Base-by-base conservation (phyloP, 148 eudicot genomes). In the Cornus florida region DNA sequence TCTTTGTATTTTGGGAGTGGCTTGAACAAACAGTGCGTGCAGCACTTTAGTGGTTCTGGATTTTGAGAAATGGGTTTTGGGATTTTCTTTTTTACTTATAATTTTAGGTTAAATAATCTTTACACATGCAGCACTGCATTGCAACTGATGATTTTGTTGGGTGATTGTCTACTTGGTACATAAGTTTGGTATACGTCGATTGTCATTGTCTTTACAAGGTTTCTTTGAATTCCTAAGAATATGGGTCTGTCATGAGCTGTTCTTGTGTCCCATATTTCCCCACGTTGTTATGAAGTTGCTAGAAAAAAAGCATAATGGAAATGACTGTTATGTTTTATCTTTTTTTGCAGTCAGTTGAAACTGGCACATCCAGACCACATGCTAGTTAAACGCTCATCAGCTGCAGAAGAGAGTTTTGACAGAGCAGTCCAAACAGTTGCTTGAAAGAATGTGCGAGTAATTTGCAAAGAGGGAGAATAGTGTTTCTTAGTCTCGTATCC, bases 371-470 rank as follows among this genome's bases (percentile, higher is more conserved):
- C 96, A 66, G 91, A 94, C 7, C 98, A 94, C 85, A 78, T 84
- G 86, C 89, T 94, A 23, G 87, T 90, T 76, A 90, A 89, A 82
- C 96, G 94, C 5, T 67, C 86, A 48, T 73, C 92, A 5, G 60
- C 88, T 19, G 93, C 94, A 0, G 98, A 94, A 82, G 96, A 92
- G 74, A 86, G 75, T 77, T 94, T 94, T 70, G 98, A 94, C 74
- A 86, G 94, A 84, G 98, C 98, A 48, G 79, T 87, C 7, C 96
- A 94, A 70, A 80, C 92, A 41, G 82, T 89, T 84, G 92, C 88
- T 31, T 90, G 87, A 90, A 43, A 75, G 64, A 72, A 69, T 22
- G 19, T 23, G 66, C 8, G 48, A 32, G 35, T 43, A 22, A 48
- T 19, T 17, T 62, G 11, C 65, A 39, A 43, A 48, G n/a, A 17